Evolutionary conservation across 2,329 filamentous ascomycete species (phyloP), one percentile per base, ranked within the genome.

Genomic region (Periconia sp.): DNA sequence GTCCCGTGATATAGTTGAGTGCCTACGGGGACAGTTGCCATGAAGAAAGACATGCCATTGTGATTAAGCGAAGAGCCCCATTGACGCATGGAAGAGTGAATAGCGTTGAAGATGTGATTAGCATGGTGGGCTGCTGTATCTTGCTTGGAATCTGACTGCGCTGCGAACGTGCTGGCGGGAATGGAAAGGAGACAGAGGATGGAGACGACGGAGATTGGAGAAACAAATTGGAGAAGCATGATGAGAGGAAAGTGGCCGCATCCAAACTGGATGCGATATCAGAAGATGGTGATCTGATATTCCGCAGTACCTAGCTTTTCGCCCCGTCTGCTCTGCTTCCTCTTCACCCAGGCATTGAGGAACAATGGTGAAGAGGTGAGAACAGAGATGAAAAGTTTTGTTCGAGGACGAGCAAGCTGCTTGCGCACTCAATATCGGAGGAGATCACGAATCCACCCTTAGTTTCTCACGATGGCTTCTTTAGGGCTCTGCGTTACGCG

Each of bases 11-110:
- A 88, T 8, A 90, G 66, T 24, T 84, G 70, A 0, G 83, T 86
- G 3, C 83, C 85, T 13, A 74, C 72, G 0, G 87, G 86, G 1
- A 91, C 77, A 0, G 77, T 79, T 1, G 80, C 86, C 0, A 86
- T 74, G 56, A 89, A 87, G 54, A 87, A 78, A 1, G 84, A 83
- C 77, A 91, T 85, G 41, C 88, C 88, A 62, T 91, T 91, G 66
- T 91, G 87, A 45, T 88, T 79, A 3, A 88, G 62, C 0, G 85
- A 84, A 0, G 85, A 88, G 1, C 85, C 87, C 81, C 85, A 91
- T 73, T 90, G 86, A 24, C 87, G 78, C 73, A 87, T 83, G 1
- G 86, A 85, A 8, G 83, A 83, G 52, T 89, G 83, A 13, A 90
- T 73, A 12, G 85, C 78, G 59, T 90, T 90, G 77, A 90, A 90